Evolutionary conservation across 129 eudicot species (phyloP).

Genomic region (Lactuca saligna): DNA sequence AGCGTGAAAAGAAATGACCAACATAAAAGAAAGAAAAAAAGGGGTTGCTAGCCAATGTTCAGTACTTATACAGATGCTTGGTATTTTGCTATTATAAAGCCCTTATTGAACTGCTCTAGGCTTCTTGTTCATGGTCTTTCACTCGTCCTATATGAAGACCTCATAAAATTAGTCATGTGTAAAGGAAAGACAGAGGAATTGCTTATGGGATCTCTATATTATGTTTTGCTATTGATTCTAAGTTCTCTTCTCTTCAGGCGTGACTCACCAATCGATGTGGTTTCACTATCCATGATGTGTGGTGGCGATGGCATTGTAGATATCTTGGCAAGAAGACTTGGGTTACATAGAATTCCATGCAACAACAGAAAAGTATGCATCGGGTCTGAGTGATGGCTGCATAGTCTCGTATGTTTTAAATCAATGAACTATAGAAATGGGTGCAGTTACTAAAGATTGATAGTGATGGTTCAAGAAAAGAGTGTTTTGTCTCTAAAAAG

Average conservation of each 20-base stretch:
- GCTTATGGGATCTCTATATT: conserved; percentile 88
- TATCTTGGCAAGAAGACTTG: conserved; percentile 91
- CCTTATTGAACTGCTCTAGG: conserved; percentile 59
- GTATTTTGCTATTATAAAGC: conserved; percentile 81
- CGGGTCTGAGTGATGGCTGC: too few relatives aligned
- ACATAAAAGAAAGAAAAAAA: too few relatives aligned
- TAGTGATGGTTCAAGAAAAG: too few relatives aligned
- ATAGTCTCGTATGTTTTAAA: too few relatives aligned
- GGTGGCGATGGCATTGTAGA: conserved; percentile 99
- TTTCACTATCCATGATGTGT: conserved; percentile 92
- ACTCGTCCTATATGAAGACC: conserved; percentile 66
- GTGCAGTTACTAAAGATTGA: too few relatives aligned
- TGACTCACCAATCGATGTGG: conserved; percentile 81
- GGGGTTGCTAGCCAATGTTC: too few relatives aligned
- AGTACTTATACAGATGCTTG: conserved; percentile 93
- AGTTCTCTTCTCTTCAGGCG: conserved; percentile 83
- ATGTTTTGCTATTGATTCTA: conserved; percentile 65
- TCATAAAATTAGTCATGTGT: conserved; percentile 77
- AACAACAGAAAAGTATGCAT: conserved; percentile 79
- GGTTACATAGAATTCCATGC: conserved; percentile 67
- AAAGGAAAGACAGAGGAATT: conserved; percentile 95
- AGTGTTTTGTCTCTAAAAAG: too few relatives aligned
- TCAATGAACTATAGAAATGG: too few relatives aligned
- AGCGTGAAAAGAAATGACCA: too few relatives aligned
- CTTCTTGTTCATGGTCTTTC: conserved; percentile 82